Percentiles rank a stretch among this genome's conserved stretches.
Conservation (phyloP, 2,329 filamentous ascomycete species). For the Fusarium sp. region DNA sequence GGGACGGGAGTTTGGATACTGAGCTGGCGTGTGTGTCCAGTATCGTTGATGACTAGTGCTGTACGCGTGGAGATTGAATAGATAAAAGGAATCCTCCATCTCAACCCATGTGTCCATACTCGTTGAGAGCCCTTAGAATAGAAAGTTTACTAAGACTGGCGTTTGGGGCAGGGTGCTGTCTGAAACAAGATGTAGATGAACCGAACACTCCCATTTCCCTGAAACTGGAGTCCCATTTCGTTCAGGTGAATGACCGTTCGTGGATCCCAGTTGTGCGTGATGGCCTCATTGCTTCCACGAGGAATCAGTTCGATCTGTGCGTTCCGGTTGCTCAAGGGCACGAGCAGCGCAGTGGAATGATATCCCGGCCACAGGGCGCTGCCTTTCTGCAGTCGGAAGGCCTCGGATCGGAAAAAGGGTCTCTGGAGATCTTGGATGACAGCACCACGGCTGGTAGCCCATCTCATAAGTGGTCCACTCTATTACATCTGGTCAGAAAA, state of each 20-base stretch:
- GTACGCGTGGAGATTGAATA: neutral
- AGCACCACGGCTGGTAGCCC: slow-evolving; percentile 5
- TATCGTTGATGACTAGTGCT: neutral
- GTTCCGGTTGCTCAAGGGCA: slow-evolving; percentile 20
- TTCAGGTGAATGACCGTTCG: slow-evolving; percentile 25
- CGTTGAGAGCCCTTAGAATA: neutral
- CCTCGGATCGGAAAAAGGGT: slow-evolving; percentile 24
- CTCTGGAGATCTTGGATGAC: slow-evolving; percentile 20
- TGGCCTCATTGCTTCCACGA: slow-evolving; percentile 1
- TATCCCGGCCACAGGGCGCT: slow-evolving; percentile 18
- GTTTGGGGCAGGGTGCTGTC: neutral
- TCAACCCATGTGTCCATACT: neutral
- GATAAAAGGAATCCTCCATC: neutral
- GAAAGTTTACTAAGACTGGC: neutral
- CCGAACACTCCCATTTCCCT: slow-evolving; percentile 24
- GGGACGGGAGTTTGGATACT: neutral
- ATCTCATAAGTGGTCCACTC: neutral
- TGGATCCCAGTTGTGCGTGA: slow-evolving; percentile 22
- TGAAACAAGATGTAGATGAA: slow-evolving; percentile 33
- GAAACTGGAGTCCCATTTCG: slow-evolving; percentile 27
- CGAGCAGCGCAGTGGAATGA: slow-evolving; percentile 11
- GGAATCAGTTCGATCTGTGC: slow-evolving; percentile 20
- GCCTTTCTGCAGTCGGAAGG: slow-evolving; percentile 28
- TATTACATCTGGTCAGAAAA: neutral
- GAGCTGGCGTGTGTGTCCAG: neutral